Percentiles rank a stretch among this genome's conserved stretches.
Evolutionary conservation across 176 grass and related monocot genomes (phyloP).

Genomic region (Oryza glaberrima): DNA sequence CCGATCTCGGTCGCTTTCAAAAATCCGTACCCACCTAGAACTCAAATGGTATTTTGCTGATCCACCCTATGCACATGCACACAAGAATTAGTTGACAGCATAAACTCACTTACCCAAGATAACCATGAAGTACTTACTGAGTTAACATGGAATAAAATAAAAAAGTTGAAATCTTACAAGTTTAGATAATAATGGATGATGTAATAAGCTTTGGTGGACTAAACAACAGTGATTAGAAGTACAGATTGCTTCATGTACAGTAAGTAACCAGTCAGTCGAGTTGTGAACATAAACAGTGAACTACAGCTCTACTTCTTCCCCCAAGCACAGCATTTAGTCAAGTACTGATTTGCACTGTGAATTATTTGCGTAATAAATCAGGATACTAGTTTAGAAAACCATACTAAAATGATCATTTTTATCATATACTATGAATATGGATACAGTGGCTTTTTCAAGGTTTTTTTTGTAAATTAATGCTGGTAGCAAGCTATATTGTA

Average conservation of each 20-base stretch:
- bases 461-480: conserved; percentile 16
- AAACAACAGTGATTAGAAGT: conserved; percentile 19
- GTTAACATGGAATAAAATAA: conserved; percentile 24
- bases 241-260: not conserved
- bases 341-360: conserved; percentile 3
- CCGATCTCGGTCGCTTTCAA: conserved; percentile 95
- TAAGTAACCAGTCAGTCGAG: not conserved
- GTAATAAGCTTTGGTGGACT: conserved; percentile 20
- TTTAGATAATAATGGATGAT: conserved; percentile 12
- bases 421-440: conserved; percentile 18
- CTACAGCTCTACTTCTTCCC: not conserved
- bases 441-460: conserved; percentile 9
- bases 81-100: conserved; percentile 26
- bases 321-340: not conserved
- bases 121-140: conserved; percentile 25
- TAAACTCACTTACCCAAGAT: conserved; percentile 1
- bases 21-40: conserved; percentile 89
- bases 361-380: not conserved
- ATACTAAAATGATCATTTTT: conserved; percentile 1
- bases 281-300: conserved; percentile 25
- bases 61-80: conserved; percentile 72
- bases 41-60: conserved; percentile 89
- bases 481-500: not conserved
- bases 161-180: not conserved
- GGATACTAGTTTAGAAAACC: conserved; percentile 16